Evolutionary conservation across 139 green algal species (phyloP).

Genomic region (Chlorella sorokiniana): DNA sequence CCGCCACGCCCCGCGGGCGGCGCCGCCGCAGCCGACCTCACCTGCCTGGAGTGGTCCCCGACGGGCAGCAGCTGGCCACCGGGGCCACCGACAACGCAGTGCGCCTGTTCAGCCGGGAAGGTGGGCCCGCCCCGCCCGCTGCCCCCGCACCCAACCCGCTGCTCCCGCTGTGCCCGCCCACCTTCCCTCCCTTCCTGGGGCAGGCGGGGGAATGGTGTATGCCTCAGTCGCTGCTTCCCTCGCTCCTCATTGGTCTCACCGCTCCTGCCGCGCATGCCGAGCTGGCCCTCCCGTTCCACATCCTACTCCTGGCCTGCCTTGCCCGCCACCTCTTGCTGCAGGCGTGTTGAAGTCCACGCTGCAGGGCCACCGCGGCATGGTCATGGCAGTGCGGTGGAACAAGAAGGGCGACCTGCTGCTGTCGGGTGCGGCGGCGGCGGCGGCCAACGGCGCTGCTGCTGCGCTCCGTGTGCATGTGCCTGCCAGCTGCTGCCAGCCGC

Average conservation of each 20-base stretch:
- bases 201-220: neutral
- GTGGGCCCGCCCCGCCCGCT: no score
- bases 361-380: constrained; percentile 78
- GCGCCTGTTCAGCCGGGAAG: constrained; percentile 83
- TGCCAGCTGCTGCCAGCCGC: no score
- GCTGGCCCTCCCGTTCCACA: neutral
- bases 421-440: constrained; percentile 20
- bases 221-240: no score
- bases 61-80: constrained; percentile 84
- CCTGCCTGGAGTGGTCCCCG: constrained; percentile 91
- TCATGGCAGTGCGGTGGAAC: constrained; percentile 96
- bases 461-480: no score
- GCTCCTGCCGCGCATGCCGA: no score
- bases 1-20: constrained; percentile 8
- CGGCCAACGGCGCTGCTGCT: neutral
- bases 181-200: neutral
- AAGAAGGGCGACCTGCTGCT: constrained; percentile 86
- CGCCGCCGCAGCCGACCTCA: constrained; percentile 76
- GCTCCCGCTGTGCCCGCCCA: neutral
- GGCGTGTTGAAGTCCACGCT: constrained; percentile 80
- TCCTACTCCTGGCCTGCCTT: no score
- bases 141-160: no score
- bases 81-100: constrained; percentile 87
- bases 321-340: neutral
- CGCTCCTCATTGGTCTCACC: no score